phyloP scores from a whole-genome alignment of 345 rosid species.

The Toxicodendron radicans region DNA sequence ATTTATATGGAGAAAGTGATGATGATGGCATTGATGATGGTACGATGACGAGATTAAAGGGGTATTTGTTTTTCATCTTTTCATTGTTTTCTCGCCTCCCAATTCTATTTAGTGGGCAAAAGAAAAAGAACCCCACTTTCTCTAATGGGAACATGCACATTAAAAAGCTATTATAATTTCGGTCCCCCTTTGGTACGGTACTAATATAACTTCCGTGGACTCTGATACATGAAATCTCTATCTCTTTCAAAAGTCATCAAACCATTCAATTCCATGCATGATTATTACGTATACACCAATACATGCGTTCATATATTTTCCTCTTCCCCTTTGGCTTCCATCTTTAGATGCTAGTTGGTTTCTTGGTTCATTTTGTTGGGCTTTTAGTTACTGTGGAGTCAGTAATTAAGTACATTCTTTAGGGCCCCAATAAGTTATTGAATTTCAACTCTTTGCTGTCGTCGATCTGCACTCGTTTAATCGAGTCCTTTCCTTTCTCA shows the following conservation, averaged over 20 bases:
- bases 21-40: slow-evolving; percentile 50
- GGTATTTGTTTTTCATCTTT: neutral
- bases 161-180: slow-evolving; percentile 16
- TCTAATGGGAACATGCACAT: slow-evolving; percentile 27
- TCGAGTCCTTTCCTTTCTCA: neutral
- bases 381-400: neutral
- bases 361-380: neutral
- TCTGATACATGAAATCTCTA: slow-evolving; percentile 30
- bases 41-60: slow-evolving; percentile 44
- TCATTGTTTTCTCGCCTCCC: neutral
- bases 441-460: slow-evolving; percentile 7
- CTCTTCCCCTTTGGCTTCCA: neutral
- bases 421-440: slow-evolving; percentile 22
- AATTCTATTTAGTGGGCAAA: slow-evolving; percentile 26
- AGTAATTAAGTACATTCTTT: neutral
- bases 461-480: neutral
- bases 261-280: slow-evolving; percentile 50
- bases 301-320: slow-evolving; percentile 26
- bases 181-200: slow-evolving; percentile 30
- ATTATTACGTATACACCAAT: slow-evolving; percentile 56
- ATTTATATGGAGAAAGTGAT: slow-evolving; percentile 10
- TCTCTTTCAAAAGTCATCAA: slow-evolving; percentile 28
- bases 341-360: neutral
- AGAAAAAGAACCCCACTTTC: slow-evolving; percentile 18
- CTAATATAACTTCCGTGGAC: slow-evolving; percentile 14